Evolutionary conservation across 1,284 basidiomycete genomes (phyloP), one percentile per base, ranked within the genome.

Genomic region (Meripilus lineatus): DNA sequence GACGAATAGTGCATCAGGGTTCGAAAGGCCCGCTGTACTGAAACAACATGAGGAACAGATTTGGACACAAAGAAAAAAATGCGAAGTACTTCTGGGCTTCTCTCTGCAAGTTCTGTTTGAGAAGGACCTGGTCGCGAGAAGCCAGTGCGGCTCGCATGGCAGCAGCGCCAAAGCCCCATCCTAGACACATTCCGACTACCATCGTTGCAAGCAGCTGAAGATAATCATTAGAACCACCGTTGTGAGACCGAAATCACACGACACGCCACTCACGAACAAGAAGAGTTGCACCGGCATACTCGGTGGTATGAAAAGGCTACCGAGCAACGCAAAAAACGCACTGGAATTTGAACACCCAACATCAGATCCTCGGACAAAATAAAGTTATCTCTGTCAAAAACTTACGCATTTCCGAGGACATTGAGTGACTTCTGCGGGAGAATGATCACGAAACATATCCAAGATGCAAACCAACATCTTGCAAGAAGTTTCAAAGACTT

Each of bases 121-220:
- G 63, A 5, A 84, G 57, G 1, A 70, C 60, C 42, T 76, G 67
- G 54, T 71, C 69, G 28, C 87, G 68, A 0, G 75, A 80, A n/a
- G 70, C 63, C 1, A 79, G 57, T 0, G 75, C 79, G 1, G 83
- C 75, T 2, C 77, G 81, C 83, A 88, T 89, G 0, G 76, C 80
- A 1, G 84, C 85, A 28, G 68, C 71, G 4, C 82, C 82, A 69
- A 84, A 77, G 0, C 79, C 88, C 88, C 89, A 91, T 6, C 88
- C 88, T 4, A 86, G 40, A 1, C 75, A 63, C 62, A 85, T 70
- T 0, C 88, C 86, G 46, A 77, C 17, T 2, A 77, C 57, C 17
- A 85, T 54, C 1, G 74, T 78, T 17, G 13, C 18, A 14, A 20
- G 18, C 17, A 11, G 8, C 10, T 10, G 34, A 18, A 22, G 5